Evolutionary conservation across 441 rosid species (phyloP).

Genomic region (Dalechampia spathulata): DNA sequence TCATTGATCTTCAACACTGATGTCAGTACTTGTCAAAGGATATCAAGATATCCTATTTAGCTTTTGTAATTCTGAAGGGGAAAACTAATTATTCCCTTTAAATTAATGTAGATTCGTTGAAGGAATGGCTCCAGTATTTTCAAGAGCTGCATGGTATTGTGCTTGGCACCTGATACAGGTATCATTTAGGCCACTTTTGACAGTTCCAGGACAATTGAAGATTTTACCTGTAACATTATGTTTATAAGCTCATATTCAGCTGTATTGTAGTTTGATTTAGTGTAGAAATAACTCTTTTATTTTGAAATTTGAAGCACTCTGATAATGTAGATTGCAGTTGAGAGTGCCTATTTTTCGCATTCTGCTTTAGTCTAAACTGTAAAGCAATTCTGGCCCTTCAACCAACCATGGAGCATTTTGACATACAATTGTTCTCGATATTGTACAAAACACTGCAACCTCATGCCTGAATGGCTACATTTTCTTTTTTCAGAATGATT

Average conservation of each 20-base stretch:
- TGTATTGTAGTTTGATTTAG: no score
- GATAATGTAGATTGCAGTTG: background rate
- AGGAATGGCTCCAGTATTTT: slow-evolving; percentile 98
- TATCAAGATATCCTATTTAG: background rate
- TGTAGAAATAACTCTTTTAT: no score
- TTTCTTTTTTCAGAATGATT: slow-evolving; percentile 63
- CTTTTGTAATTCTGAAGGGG: no score
- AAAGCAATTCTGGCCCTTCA: background rate
- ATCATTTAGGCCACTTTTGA: background rate
- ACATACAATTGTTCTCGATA: no score
- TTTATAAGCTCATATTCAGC: background rate
- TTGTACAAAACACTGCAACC: background rate
- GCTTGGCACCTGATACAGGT: slow-evolving; percentile 99
- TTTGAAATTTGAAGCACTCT: background rate
- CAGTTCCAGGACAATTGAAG: background rate
- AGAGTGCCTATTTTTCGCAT: background rate
- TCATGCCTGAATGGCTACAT: slow-evolving; percentile 2
- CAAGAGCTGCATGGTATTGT: slow-evolving; percentile 96
- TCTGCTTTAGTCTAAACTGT: background rate
- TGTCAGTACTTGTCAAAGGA: background rate
- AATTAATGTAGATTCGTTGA: slow-evolving; percentile 77
- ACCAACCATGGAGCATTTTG: no score
- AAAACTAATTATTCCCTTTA: slow-evolving; percentile 8
- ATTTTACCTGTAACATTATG: background rate
- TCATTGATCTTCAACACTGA: background rate